Evolutionary conservation across 352 stramenopile species (phyloP), one percentile per base, ranked within the genome.

Genomic region (Pythium graminicola): DNA sequence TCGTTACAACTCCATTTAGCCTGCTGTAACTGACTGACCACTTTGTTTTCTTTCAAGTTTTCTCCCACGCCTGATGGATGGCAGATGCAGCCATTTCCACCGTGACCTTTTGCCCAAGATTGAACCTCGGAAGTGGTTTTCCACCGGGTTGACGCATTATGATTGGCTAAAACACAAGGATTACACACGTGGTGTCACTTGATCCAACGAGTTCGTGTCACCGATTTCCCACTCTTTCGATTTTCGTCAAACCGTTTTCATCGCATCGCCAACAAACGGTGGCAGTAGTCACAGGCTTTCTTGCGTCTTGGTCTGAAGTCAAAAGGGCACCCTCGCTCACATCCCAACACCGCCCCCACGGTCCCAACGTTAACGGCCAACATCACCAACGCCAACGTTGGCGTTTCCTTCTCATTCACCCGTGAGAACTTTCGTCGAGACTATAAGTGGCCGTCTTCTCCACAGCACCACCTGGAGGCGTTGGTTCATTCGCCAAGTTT

Each of bases 131-230:
- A 36, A 27, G 26, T 10, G 24, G 39, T n/a, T 29, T 46, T 54
- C 19, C 23, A n/a, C n/a, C n/a, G n/a, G n/a, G n/a, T n/a, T n/a
- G n/a, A n/a, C n/a, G n/a, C 7, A 35, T 35, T 24, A 7, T 27
- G 4, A 57, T 57, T 57, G 50, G 50, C 28, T 49, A 14, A 57
- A 57, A 57, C 10, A 10, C 8, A 17, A 29, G 23, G 47, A 47
- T 58, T 53, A 64, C 57, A 50, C 43, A 58, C 43, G 31, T 4
- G 27, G 10, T 44, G 29, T 43, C 32, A 50, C 57, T 57, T 54
- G 56, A 64, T 44, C 22, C 19, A 16, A n/a, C 20, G n/a, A 5
- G 10, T 57, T 62, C 23, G 8, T 29, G 38, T 38, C 57, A 65
- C 57, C 50, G 32, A 57, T 31, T 20, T 11, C 16, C 27, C 17